phyloP scores from a whole-genome alignment of 768 basidiomycete genomes.

The Hygrocybe punicea region DNA sequence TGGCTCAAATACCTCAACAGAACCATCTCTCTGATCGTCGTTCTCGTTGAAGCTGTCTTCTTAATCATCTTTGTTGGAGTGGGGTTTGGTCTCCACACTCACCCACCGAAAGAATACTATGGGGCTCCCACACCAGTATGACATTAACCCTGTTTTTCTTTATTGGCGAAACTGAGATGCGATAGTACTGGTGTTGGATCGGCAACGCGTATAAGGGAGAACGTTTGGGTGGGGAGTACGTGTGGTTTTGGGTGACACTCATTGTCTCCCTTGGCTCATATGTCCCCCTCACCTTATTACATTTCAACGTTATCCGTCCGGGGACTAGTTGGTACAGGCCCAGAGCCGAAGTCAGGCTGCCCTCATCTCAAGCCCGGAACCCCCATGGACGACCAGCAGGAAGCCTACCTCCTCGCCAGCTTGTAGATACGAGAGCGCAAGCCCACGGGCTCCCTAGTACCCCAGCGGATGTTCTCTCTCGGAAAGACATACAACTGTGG shows the following conservation, averaged over 20 bases:
- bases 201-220: not conserved
- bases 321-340: slow-evolving; percentile 2
- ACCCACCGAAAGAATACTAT: not conserved
- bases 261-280: not conserved
- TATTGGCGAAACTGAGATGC: not conserved
- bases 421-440: no score
- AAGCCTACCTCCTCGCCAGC: not conserved
- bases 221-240: slow-evolving; percentile 3
- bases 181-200: slow-evolving; percentile 10
- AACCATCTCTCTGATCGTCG: not conserved
- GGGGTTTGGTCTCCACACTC: not conserved
- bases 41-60: not conserved
- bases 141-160: not conserved
- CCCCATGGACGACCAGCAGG: not conserved
- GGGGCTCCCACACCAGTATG: not conserved
- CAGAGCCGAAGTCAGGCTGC: not conserved
- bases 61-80: not conserved
- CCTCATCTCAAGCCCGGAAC: not conserved
- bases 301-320: not conserved
- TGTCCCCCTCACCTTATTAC: slow-evolving; percentile 1
- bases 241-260: slow-evolving; percentile 8
- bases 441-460: not conserved
- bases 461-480: not conserved
- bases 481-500: not conserved
- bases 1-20: not conserved